Percentiles rank a stretch among this genome's conserved stretches.
Conservation (phyloP, 78 protist genomes). For the Planoprotostelium fungivorum region DNA sequence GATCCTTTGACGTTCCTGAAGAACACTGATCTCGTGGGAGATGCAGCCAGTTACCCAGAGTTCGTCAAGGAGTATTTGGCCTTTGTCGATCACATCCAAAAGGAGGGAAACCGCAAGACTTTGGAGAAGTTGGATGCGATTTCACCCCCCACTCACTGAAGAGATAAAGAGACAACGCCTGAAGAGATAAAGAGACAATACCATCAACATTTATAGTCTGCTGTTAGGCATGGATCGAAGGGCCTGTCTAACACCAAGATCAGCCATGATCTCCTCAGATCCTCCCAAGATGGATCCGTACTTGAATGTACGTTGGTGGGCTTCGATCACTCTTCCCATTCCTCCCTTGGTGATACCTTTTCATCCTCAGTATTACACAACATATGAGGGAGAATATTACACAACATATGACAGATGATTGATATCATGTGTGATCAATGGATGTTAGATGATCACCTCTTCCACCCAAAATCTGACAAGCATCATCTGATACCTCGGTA, state of each 20-base stretch:
- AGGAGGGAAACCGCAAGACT: neutral
- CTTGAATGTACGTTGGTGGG: neutral
- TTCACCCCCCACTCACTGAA: neutral
- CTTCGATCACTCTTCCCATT: neutral
- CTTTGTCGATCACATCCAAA: neutral
- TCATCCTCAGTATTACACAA: no score
- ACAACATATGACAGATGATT: no score
- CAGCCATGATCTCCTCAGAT: conserved; percentile 39
- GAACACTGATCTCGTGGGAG: neutral
- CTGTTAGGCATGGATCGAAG: neutral
- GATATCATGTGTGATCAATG: no score
- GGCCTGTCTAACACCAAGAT: conserved; percentile 48
- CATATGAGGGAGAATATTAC: no score
- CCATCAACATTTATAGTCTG: neutral
- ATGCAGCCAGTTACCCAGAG: neutral
- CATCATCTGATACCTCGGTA: neutral
- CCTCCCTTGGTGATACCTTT: neutral
- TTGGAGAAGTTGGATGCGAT: neutral
- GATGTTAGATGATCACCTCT: no score
- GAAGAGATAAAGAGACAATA: no score
- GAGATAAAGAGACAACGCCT: no score
- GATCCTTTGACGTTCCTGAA: neutral
- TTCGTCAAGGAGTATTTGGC: neutral
- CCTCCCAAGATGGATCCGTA: conserved; percentile 31
- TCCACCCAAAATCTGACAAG: neutral